These are phyloP conservation scores for Colletotrichum shisoi DNA, from an alignment of 2,329 filamentous ascomycete genomes.

Conservation along the genomic window DNA sequence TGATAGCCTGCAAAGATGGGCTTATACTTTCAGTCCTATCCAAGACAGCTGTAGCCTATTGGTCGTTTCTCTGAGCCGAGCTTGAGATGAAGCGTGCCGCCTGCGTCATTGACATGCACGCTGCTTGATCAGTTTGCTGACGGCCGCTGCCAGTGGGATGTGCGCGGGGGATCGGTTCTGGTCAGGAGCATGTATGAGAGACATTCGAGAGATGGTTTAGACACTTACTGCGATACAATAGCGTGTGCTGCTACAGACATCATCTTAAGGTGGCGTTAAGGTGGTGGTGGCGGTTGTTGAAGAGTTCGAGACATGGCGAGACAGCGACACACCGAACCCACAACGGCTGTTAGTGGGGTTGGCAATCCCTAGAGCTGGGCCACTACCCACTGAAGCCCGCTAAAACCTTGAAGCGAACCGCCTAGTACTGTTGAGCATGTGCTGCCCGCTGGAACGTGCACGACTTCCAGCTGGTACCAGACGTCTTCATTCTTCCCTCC, in stretches of 20 bases:
- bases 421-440: no score
- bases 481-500: neutral
- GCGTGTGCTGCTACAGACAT: no score
- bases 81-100: neutral
- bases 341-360: slow-evolving; percentile 8
- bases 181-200: neutral
- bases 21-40: slow-evolving; percentile 19
- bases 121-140: neutral
- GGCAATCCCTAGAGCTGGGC: neutral
- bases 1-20: neutral
- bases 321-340: slow-evolving; percentile 3
- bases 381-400: neutral
- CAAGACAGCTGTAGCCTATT: neutral
- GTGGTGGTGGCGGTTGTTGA: neutral
- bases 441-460: neutral
- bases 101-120: slow-evolving; percentile 5
- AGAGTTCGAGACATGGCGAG: neutral
- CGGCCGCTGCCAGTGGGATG: neutral
- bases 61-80: neutral
- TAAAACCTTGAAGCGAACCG: neutral
- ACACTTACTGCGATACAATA: neutral
- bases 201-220: neutral
- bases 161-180: neutral
- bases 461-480: neutral
- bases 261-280: neutral